These are phyloP conservation scores for Lophiotrema nucula DNA, from an alignment of 495 filamentous ascomycete genomes.

Conservation along the genomic window DNA sequence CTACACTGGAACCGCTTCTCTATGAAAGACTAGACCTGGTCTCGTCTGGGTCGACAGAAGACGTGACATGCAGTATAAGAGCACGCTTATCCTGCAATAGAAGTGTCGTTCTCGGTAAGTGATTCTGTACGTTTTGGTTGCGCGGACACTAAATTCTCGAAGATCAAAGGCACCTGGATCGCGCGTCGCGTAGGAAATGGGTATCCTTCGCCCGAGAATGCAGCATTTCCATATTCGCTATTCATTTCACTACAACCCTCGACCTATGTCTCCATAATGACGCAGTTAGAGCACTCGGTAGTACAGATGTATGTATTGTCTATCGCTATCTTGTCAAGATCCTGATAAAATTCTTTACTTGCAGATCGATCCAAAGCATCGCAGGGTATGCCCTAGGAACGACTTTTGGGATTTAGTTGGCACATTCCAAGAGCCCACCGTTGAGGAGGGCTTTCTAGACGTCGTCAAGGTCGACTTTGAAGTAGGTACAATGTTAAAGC, in stretches of 20 bases:
- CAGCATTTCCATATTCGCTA: not conserved
- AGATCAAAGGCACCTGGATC: not conserved
- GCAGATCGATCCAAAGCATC: not conserved
- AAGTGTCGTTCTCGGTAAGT: not conserved
- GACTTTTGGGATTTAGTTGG: not conserved
- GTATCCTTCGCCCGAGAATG: not conserved
- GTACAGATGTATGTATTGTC: not conserved
- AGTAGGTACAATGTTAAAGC: not conserved
- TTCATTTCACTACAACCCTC: not conserved
- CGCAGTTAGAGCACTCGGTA: constrained; percentile 5
- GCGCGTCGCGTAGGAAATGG: not conserved
- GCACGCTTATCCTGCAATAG: too few relatives aligned
- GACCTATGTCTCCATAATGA: constrained; percentile 13
- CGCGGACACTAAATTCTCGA: not conserved
- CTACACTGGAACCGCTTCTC: not conserved
- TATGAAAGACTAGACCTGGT: not conserved
- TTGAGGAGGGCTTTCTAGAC: not conserved
- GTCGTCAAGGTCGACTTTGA: not conserved
- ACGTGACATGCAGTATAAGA: not conserved
- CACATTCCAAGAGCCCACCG: not conserved
- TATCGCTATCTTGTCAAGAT: not conserved
- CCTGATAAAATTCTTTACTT: not conserved
- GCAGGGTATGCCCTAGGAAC: not conserved
- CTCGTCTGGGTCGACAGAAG: not conserved
- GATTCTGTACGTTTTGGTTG: not conserved